phyloP scores from a whole-genome alignment of 1,284 basidiomycete species.

The Naganishia liquefaciens region DNA sequence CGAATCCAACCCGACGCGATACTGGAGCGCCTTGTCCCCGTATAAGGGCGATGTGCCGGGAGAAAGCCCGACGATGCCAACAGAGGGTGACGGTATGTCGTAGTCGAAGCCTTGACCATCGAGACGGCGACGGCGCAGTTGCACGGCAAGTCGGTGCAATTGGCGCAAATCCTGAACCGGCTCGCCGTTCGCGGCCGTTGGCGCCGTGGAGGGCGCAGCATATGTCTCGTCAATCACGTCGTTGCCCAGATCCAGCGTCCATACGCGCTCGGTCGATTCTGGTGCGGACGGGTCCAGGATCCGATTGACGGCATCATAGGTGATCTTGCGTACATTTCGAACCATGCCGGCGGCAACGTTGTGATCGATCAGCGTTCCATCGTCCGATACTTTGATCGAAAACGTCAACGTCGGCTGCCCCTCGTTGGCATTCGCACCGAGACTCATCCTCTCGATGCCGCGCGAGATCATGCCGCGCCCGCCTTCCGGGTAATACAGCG shows the following conservation, averaged over 20 bases:
- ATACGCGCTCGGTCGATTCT: conserved; percentile 10
- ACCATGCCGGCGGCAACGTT: conserved; percentile 71
- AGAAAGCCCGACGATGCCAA: conserved; percentile 34
- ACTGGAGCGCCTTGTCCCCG: conserved; percentile 16
- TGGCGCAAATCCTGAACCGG: conserved; percentile 54
- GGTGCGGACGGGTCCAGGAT: not conserved
- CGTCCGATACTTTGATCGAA: conserved; percentile 68
- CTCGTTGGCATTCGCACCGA: conserved; percentile 57
- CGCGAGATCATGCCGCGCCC: conserved; percentile 71
- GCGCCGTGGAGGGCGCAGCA: not conserved
- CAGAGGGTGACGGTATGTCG: conserved; percentile 25
- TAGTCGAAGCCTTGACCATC: conserved; percentile 43
- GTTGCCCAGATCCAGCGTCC: conserved; percentile 21
- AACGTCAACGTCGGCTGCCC: conserved; percentile 70
- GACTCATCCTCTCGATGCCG: conserved; percentile 59
- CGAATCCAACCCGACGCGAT: not conserved
- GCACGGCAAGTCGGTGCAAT: conserved; percentile 51
- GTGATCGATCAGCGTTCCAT: conserved; percentile 70
- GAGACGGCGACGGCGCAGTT: conserved; percentile 41
- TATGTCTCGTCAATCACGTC: conserved; percentile 6
- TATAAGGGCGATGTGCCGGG: conserved; percentile 10
- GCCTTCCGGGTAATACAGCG: conserved; percentile 67
- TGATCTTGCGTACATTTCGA: conserved; percentile 65
- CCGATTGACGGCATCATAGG: conserved; percentile 72
- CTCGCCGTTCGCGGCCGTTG: conserved; percentile 1